Base-by-base conservation (phyloP, 2,329 filamentous ascomycete species). In the Teratosphaeria viscida region DNA sequence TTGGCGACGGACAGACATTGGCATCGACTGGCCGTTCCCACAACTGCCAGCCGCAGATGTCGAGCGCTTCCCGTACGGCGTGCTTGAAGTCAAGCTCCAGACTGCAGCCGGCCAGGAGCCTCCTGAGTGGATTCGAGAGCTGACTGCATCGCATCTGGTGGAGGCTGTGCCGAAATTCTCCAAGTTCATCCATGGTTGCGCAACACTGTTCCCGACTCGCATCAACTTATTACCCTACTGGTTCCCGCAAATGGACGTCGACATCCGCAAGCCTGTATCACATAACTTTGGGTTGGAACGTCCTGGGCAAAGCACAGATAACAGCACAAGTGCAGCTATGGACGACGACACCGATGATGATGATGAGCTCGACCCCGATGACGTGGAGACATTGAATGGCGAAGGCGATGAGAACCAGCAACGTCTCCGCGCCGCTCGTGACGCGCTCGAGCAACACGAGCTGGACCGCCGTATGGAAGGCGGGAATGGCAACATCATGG, bases 131-230 rank as follows among this genome's bases (percentile, higher is more conserved):
- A 92, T 99, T 67, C 87, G 91, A 26, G 90, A 97, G 71, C 82
- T 99, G 57, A 95, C 91, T 53, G 83, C 90, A 12, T 96, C 91
- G 63, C 94, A 99, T 76, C 81, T 99, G 16, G 94, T 99, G 2
- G 94, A 99, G 76, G 92, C 94, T n/a, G 92, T 99, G 2, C 94
- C 94, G 63, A 99, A 99, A 72, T 99, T 97, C 76, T 96, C 91
- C 70, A 99, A 99, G 77, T 99, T 97, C 74, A 97, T 99, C 60
- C 94, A 99, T 74, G 94, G 94, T 61, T 91, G 87, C 1, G 92
- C 92, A 10, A 89, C 85, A 11, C 77, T 99, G 54, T 95, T 96
- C 73, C 92, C 92, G 0, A 82, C 86, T 53, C 85, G 88, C 59
- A 99, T 99, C 74, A 80, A 96, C 55, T 81, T 99, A 12, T 80